Conservation (phyloP, 306 rosid species). For the Cucurbita pepo region DNA sequence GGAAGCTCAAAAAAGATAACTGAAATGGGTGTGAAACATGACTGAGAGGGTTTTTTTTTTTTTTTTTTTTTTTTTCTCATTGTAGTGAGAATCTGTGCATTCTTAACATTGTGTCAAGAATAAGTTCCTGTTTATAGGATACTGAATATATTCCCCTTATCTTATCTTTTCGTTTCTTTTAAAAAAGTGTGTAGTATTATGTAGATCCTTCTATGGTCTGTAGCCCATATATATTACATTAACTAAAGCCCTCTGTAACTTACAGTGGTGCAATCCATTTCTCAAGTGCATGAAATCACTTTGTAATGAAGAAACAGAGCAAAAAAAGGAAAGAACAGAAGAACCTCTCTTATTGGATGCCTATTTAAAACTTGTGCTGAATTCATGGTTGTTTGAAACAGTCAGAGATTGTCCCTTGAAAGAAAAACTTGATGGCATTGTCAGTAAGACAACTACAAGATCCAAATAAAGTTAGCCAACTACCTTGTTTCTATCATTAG, state of each 20-base stretch:
- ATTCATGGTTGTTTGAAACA: neutral
- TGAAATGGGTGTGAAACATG: neutral
- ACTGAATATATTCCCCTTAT: neutral
- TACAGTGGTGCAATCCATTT: neutral
- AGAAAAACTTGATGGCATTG: neutral
- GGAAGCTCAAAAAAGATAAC: too few relatives aligned
- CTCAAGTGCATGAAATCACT: neutral
- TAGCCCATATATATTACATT: neutral
- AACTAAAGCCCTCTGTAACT: neutral
- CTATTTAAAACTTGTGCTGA: neutral
- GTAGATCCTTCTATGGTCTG: neutral
- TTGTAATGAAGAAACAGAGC: neutral
- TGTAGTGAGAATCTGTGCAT: neutral
- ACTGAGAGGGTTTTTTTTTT: neutral
- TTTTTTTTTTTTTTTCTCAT: neutral
- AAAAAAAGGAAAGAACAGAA: neutral
- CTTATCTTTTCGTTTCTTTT: neutral
- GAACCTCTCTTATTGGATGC: neutral
- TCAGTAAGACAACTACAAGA: neutral
- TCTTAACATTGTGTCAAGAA: neutral
- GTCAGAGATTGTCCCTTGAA: neutral
- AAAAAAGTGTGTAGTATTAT: neutral
- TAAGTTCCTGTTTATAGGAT: neutral
- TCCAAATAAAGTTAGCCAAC: neutral
- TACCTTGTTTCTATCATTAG: neutral